Conservation (phyloP, 345 rosid genomes). For the Eucalyptus cladocalyx region DNA sequence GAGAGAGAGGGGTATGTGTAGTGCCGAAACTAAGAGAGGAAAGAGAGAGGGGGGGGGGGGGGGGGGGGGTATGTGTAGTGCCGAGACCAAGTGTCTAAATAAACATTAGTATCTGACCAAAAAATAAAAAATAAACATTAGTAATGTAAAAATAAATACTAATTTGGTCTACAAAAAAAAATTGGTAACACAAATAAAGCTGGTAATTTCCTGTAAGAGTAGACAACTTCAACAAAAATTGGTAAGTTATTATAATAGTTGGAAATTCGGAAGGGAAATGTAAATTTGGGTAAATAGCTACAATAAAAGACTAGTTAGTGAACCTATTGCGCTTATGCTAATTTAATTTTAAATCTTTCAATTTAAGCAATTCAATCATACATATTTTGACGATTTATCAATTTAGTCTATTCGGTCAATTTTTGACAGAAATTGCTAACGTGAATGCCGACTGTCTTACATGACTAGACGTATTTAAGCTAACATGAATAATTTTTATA, state of each 20-base stretch:
- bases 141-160: too few species aligned
- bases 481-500: too few species aligned
- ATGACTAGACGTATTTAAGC: accelerated
- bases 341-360: accelerated
- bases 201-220: neutral
- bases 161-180: too few species aligned
- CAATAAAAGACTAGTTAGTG: neutral
- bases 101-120: too few species aligned
- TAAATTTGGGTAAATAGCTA: neutral
- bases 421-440: accelerated
- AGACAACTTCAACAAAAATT: neutral
- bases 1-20: too few species aligned
- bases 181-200: neutral
- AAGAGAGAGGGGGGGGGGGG: too few species aligned
- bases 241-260: too few species aligned
- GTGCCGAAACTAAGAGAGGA: too few species aligned
- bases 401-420: accelerated
- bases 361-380: too few species aligned
- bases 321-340: neutral
- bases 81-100: too few species aligned
- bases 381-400: accelerated
- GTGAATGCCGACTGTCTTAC: accelerated
- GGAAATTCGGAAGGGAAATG: accelerated
- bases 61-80: too few species aligned
- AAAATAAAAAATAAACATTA: too few species aligned